phyloP scores from a whole-genome alignment of 768 basidiomycete species.

The Suillus brevipes region DNA sequence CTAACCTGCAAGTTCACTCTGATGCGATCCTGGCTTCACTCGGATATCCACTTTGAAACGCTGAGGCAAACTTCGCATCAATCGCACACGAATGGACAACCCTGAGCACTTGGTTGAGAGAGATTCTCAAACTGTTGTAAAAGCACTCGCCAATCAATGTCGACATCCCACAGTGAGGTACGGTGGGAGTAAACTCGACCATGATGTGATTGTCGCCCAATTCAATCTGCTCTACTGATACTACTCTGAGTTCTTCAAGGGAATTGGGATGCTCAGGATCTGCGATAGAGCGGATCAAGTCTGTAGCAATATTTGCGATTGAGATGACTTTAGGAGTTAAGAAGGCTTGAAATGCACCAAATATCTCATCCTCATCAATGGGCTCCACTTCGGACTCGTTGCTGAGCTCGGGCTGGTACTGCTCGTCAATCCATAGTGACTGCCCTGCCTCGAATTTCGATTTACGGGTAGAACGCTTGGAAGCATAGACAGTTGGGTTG shows the following conservation, averaged over 20 bases:
- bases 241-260: conserved; percentile 93
- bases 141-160: conserved; percentile 80
- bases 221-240: conserved; percentile 83
- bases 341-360: conserved; percentile 51
- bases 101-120: conserved; percentile 46
- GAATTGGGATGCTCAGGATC: conserved; percentile 96
- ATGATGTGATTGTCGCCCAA: conserved; percentile 64
- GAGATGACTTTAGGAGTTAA: conserved; percentile 6
- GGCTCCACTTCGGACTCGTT: conserved; percentile 48
- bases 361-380: conserved; percentile 93
- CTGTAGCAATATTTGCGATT: conserved; percentile 40
- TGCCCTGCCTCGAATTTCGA: conserved; percentile 40
- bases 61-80: conserved; percentile 85
- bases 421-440: conserved; percentile 64
- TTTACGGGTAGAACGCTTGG: conserved; percentile 47
- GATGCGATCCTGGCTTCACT: conserved; percentile 93
- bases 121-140: neutral
- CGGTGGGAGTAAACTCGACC: conserved; percentile 96
- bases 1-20: conserved; percentile 87
- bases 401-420: conserved; percentile 38
- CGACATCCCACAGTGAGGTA: conserved; percentile 97
- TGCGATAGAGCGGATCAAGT: conserved; percentile 87
- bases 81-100: conserved; percentile 90
- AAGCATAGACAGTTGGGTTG: conserved; percentile 80
- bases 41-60: conserved; percentile 94